These are phyloP conservation scores for Fusarium sp. DNA, from an alignment of 2,329 filamentous ascomycete species.

Conservation along the genomic window DNA sequence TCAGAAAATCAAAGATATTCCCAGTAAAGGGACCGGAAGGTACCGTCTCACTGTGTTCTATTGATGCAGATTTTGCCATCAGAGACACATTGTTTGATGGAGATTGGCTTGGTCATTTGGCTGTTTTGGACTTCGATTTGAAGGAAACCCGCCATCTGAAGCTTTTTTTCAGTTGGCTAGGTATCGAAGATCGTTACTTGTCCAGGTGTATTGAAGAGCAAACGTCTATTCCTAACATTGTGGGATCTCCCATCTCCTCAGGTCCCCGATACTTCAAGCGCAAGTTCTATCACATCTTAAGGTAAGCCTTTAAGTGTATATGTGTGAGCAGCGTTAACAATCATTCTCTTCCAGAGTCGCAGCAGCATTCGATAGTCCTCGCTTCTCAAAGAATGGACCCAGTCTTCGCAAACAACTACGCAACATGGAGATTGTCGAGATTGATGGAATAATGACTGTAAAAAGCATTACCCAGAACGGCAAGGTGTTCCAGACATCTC, in stretches of 20 bases:
- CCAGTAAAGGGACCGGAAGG: conserved; percentile 19
- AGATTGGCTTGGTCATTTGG: not conserved
- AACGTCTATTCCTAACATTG: conserved; percentile 1
- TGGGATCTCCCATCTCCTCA: conserved; percentile 1
- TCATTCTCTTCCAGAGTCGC: not conserved
- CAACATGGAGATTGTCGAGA: conserved; percentile 17
- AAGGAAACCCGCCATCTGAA: conserved; percentile 20
- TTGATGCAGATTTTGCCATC: conserved; percentile 25
- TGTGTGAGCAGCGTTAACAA: no score
- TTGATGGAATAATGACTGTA: conserved; percentile 14
- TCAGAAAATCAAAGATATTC: conserved; percentile 29
- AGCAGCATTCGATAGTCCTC: conserved; percentile 26
- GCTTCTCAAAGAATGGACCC: not conserved
- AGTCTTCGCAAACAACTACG: conserved; percentile 18
- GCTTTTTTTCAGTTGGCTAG: conserved; percentile 24
- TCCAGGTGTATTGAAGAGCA: conserved; percentile 22
- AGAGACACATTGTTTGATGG: not conserved
- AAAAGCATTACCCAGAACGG: conserved; percentile 14
- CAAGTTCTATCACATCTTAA: conserved; percentile 25
- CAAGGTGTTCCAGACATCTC: not conserved
- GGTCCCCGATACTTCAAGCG: conserved; percentile 20
- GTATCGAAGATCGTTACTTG: conserved; percentile 19
- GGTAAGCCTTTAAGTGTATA: no score
- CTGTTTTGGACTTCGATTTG: conserved; percentile 32
- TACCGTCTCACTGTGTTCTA: conserved; percentile 10